Base-by-base conservation (phyloP, 2,329 filamentous ascomycete species). In the Ilyonectria destructans region DNA sequence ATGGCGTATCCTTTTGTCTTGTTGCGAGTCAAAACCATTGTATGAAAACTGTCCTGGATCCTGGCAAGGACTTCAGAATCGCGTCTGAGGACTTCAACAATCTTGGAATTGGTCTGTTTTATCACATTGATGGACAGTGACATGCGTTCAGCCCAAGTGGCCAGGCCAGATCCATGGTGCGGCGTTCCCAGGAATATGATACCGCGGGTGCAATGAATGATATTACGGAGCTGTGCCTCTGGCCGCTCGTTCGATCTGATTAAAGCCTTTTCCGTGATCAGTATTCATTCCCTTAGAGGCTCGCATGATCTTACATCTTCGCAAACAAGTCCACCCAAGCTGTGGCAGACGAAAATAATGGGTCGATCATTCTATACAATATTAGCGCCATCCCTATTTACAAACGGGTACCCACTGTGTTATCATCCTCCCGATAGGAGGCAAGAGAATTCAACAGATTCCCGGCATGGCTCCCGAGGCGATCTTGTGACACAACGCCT, bases 101-200 rank as follows among this genome's bases (percentile, higher is more conserved):
- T 74, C 2, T 65, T 66, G 35, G 55, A 62, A 10, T 74, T 74
- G n/a, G 70, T 69, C 2, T 68, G 54, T 46, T 69, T 74, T 26
- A 74, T 37, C 3, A 69, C 5, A 6, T 68, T 64, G 0, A 69
- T 46, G 0, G 63, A 69, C 2, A 62, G 71, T 0, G 71, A 70
- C 10, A 67, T 19, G 12, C 69, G 5, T 12, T 67, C 64, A 2
- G 68, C 71, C 29, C 67, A 65, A 13, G 57, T 66, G 2, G 68
- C 65, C 6, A 72, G 69, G 1, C 61, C 70, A 7, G 70, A 67
- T 12, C 71, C 72, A 19, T 43, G 56, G 21, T 74, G 71, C 1
- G 71, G 72, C 0, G 72, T 74, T 1, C 71, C 71, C 0, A 74
- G 60, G 7, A 74, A 74, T 3, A 71, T n/a, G 2, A 74, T 48